Evolutionary conservation across 345 rosid species (phyloP).

Genomic region (Lepidium africanum): DNA sequence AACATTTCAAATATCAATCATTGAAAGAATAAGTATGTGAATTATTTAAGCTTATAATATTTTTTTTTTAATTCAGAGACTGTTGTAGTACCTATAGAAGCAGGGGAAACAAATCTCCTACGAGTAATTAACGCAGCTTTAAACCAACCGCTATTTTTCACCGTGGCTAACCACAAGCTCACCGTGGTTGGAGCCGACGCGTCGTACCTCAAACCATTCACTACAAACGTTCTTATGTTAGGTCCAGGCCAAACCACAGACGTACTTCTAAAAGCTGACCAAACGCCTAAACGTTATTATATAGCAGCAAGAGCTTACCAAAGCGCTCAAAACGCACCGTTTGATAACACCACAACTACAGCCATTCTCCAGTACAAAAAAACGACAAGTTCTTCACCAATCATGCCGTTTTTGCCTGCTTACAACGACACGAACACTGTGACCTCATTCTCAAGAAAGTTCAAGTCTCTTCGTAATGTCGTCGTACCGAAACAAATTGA

Average conservation of each 20-base stretch:
- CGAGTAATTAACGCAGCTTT: conserved; percentile 78
- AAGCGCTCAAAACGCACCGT: conserved; percentile 66
- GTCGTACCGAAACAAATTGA: conserved; percentile 65
- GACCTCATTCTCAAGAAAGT: conserved; percentile 42
- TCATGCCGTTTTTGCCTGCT: conserved; percentile 54
- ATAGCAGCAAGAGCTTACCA: conserved; percentile 75
- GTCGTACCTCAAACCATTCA: conserved; percentile 66
- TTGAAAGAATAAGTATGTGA: neutral
- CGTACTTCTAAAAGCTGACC: conserved; percentile 68
- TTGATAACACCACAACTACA: conserved; percentile 81
- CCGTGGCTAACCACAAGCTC: conserved; percentile 71
- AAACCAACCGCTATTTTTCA: conserved; percentile 80
- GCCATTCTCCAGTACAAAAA: conserved; percentile 83
- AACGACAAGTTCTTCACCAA: conserved; percentile 31
- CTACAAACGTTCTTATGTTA: conserved; percentile 64
- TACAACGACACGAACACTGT: conserved; percentile 74
- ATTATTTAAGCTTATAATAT: neutral
- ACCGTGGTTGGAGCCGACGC: conserved; percentile 95
- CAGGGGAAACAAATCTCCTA: conserved; percentile 74
- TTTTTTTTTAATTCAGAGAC: conserved; percentile 46
- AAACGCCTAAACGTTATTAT: conserved; percentile 61
- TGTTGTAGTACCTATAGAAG: conserved; percentile 49
- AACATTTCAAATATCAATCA: too few relatives aligned
- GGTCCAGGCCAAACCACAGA: conserved; percentile 98
- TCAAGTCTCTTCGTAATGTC: conserved; percentile 46